These are phyloP conservation scores for Populus tomentosa DNA, from an alignment of 441 rosid species.

Conservation along the genomic window DNA sequence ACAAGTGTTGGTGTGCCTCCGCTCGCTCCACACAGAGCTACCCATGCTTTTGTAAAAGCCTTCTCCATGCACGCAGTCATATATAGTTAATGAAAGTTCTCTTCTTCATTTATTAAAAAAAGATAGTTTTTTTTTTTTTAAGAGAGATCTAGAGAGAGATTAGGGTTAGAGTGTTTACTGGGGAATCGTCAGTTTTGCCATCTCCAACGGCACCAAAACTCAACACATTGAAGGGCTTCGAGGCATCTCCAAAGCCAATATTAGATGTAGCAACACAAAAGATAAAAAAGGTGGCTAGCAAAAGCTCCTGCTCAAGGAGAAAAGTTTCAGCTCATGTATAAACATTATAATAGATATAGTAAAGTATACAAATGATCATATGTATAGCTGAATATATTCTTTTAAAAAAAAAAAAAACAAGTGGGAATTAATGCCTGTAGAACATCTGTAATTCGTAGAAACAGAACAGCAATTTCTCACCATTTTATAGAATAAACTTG, in stretches of 20 bases:
- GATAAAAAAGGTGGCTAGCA: background rate
- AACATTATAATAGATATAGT: too few relatives aligned
- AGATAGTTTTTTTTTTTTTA: background rate
- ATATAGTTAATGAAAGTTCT: too few relatives aligned
- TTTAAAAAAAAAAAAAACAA: too few relatives aligned
- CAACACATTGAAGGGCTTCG: conserved; percentile 11
- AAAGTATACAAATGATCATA: too few relatives aligned
- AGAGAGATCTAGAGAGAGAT: background rate
- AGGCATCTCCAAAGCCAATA: conserved; percentile 1
- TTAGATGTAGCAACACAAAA: conserved; percentile 6
- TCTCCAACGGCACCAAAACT: conserved; percentile 30
- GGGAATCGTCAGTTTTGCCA: conserved; percentile 27
- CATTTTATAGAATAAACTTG: too few relatives aligned
- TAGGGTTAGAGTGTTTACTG: conserved; percentile 8
- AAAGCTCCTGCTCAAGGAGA: background rate
- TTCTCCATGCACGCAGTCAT: background rate
- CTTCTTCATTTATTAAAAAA: background rate
- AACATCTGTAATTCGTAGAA: too few relatives aligned
- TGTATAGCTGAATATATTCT: too few relatives aligned
- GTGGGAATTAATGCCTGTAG: too few relatives aligned
- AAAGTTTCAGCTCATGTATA: too few relatives aligned
- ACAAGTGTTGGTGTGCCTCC: conserved; percentile 14
- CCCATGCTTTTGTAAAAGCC: conserved; percentile 41
- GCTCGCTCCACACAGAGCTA: conserved; percentile 13
- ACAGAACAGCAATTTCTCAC: too few relatives aligned